Percentiles rank a stretch among this genome's conserved stretches.
Evolutionary conservation across 2,329 filamentous ascomycete genomes (phyloP).

Genomic region (Elsinoe batatas): DNA sequence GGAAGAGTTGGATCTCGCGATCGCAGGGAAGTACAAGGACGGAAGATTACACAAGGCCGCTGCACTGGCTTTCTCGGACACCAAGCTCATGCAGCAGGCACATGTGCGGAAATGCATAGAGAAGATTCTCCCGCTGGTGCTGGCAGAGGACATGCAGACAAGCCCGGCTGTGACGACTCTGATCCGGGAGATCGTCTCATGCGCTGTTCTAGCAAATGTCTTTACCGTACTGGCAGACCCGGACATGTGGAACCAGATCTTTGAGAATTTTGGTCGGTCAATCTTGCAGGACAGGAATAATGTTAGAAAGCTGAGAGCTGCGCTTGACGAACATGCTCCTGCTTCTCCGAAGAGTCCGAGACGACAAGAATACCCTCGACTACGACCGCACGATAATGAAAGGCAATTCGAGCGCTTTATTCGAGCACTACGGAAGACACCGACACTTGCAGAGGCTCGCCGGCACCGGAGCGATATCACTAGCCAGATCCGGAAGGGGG

Average conservation of each 20-base stretch:
- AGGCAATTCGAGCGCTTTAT: slow-evolving; percentile 92
- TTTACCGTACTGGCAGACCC: slow-evolving; percentile 76
- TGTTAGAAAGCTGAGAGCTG: slow-evolving; percentile 80
- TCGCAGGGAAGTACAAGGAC: slow-evolving; percentile 86
- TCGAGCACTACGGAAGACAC: slow-evolving; percentile 74
- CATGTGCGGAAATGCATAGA: slow-evolving; percentile 70
- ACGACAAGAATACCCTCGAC: slow-evolving; percentile 62
- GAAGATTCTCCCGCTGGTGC: slow-evolving; percentile 60
- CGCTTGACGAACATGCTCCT: slow-evolving; percentile 86
- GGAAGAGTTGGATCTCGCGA: slow-evolving; percentile 88
- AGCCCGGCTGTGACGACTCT: slow-evolving; percentile 74
- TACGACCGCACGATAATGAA: slow-evolving; percentile 77
- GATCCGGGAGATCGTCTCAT: slow-evolving; percentile 82
- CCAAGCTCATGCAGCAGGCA: slow-evolving; percentile 75
- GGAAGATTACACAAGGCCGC: slow-evolving; percentile 83
- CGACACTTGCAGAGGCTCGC: slow-evolving; percentile 84
- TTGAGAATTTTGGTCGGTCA: slow-evolving; percentile 65
- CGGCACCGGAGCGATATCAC: slow-evolving; percentile 86
- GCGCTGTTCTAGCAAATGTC: slow-evolving; percentile 76
- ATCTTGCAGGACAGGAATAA: slow-evolving; percentile 93
- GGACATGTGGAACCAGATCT: slow-evolving; percentile 94
- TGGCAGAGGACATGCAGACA: slow-evolving; percentile 63
- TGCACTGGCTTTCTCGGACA: slow-evolving; percentile 71
- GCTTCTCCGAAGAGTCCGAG: slow-evolving; percentile 59
- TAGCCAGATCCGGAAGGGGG: slow-evolving; percentile 68